phyloP scores from a whole-genome alignment of 2,329 filamentous ascomycete species.

The Xylaria sp. region DNA sequence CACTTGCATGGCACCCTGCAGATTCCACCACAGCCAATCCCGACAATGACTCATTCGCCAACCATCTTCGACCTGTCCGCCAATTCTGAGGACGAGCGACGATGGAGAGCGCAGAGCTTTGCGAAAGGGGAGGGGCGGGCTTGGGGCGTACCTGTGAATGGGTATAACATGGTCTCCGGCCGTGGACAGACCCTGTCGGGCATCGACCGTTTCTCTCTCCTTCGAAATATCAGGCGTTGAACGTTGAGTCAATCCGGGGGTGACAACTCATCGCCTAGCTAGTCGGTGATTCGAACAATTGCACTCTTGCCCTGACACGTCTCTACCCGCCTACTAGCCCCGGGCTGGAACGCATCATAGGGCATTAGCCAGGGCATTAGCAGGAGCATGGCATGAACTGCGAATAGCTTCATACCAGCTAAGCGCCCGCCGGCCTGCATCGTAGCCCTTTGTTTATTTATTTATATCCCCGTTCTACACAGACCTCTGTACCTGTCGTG shows the following conservation, averaged over 20 bases:
- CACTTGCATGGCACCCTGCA: slow-evolving; percentile 46
- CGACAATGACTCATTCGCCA: slow-evolving; percentile 49
- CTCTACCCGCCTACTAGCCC: slow-evolving; percentile 36
- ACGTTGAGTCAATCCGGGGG: slow-evolving; percentile 38
- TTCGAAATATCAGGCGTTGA: slow-evolving; percentile 41
- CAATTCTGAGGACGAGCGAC: slow-evolving; percentile 45
- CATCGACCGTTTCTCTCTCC: slow-evolving; percentile 42
- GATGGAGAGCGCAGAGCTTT: slow-evolving; percentile 34
- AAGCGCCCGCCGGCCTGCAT: slow-evolving; percentile 43
- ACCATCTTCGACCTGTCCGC: slow-evolving; percentile 44
- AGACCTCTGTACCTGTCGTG: slow-evolving; percentile 28
- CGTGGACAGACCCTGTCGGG: slow-evolving; percentile 41
- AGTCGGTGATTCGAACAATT: slow-evolving; percentile 34
- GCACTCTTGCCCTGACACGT: slow-evolving; percentile 38
- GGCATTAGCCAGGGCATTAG: slow-evolving; percentile 16
- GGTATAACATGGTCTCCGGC: slow-evolving; percentile 48
- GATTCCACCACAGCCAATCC: slow-evolving; percentile 40
- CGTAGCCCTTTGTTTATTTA: slow-evolving; percentile 35
- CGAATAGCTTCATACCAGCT: slow-evolving; percentile 47
- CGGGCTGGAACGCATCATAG: slow-evolving; percentile 29
- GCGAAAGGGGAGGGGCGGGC: slow-evolving; percentile 40
- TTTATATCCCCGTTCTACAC: slow-evolving; percentile 33
- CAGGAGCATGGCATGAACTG: slow-evolving; percentile 47
- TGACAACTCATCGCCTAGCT: slow-evolving; percentile 40
- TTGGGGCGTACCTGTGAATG: slow-evolving; percentile 36